Evolutionary conservation across 805 yeast species (phyloP).

Genomic region (Jamesozyma gamospora): DNA sequence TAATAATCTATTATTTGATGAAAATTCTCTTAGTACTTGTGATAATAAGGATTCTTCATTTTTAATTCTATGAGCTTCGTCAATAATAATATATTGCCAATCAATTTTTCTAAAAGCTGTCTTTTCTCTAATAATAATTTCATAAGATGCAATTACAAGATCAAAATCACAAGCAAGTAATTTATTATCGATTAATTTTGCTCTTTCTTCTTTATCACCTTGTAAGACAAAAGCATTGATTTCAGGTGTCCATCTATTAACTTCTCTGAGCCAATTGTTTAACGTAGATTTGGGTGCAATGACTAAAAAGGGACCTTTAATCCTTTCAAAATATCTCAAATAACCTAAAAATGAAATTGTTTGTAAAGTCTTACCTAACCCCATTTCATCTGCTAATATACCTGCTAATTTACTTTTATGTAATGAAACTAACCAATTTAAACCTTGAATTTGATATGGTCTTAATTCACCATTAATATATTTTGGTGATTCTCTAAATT

Average conservation of each 20-base stretch:
- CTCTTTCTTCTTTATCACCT: conserved; percentile 64
- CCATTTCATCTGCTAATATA: conserved; percentile 81
- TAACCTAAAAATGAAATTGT: conserved; percentile 71
- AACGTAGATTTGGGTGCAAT: conserved; percentile 74
- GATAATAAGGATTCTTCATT: conserved; percentile 66
- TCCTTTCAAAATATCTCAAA: conserved; percentile 48
- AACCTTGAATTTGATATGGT: conserved; percentile 70
- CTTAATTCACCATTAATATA: conserved; percentile 56
- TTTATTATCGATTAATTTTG: conserved; percentile 39
- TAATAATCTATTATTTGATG: conserved; percentile 56
- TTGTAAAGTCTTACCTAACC: conserved; percentile 72
- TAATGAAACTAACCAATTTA: conserved; percentile 66
- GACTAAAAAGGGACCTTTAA: conserved; percentile 64
- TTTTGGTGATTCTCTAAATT: conserved; percentile 77
- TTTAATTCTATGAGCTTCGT: conserved; percentile 74
- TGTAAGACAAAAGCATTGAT: conserved; percentile 59
- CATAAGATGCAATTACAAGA: conserved; percentile 62
- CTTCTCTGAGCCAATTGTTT: conserved; percentile 74
- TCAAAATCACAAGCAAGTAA: conserved; percentile 57
- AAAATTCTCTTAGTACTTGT: conserved; percentile 64
- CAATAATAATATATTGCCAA: conserved; percentile 72
- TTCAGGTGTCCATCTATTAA: conserved; percentile 72
- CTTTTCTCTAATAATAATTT: conserved; percentile 68
- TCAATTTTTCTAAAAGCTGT: conserved; percentile 52
- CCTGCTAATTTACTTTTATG: conserved; percentile 64